Base-by-base conservation (phyloP, 1,139 yeast genomes). In the Yamadazyma aaseri region DNA sequence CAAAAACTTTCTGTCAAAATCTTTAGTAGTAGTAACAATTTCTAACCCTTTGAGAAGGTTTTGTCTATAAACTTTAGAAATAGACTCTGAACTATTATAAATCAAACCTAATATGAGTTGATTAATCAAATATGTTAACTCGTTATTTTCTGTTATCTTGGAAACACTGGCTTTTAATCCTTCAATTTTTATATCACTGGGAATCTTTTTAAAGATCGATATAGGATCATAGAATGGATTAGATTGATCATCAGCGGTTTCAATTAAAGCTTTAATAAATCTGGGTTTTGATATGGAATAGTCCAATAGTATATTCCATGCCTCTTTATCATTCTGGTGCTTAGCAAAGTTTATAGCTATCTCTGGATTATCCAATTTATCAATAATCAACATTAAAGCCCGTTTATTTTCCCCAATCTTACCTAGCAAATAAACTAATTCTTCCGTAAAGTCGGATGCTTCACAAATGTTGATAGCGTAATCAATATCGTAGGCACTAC, bases 261-360 rank as follows among this genome's bases (percentile, higher is more conserved):
- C 82, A 37, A 92, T 71, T 33, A 92, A 65, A 3, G 86, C 84
- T 42, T 78, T 76, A 35, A 90, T 81, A 53, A 86, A 89, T 11
- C 68, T 65, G 0, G 96, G 94, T 46, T 80, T 79, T 28, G 73
- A 70, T 63, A 82, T 71, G 13, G 96, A 81, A 53, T 82, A 80
- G 12, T 76, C 79, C 9, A 90, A 62, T 40, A 92, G 65, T 29
- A 80, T 78, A 30, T 78, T 78, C 96, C 97, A 90, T 8, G 89
- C 64, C 13, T 86, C 95, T 20, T 65, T 59, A 47, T 86, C 95
- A 34, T 81, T 79, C 44, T 84, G 80, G 11, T 73, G 70, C 39
- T 74, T 79, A 1, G 94, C 95, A 68, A 89, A 92, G 12, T 72
- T 74, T 22, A 92, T 85, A 0, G 97, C 97, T 47, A 76, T 71